Percentiles rank a stretch among this genome's conserved stretches.
These are phyloP conservation scores for Poa pratensis DNA, from an alignment of 176 grass and related monocot species.

Conservation along the genomic window DNA sequence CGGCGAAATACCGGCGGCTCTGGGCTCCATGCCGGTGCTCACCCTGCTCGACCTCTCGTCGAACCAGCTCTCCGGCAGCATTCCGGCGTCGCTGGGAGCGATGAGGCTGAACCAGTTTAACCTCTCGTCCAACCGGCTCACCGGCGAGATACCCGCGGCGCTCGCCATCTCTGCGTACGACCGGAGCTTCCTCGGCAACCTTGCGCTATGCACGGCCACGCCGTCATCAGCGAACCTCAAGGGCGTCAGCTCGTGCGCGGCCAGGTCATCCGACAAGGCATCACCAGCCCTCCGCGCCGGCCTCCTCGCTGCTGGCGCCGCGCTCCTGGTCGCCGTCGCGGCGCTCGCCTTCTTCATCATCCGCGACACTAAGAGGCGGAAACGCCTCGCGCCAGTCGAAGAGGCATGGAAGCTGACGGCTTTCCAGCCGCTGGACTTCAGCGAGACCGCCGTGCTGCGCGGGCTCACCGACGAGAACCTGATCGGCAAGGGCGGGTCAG, in stretches of 20 bases:
- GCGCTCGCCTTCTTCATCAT: conserved; percentile 41
- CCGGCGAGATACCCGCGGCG: conserved; percentile 56
- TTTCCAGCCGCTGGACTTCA: conserved; percentile 72
- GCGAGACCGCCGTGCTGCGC: conserved; percentile 51
- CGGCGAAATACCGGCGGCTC: conserved; percentile 58
- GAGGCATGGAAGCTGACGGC: conserved; percentile 76
- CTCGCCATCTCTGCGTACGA: conserved; percentile 52
- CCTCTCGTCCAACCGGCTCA: conserved; percentile 70
- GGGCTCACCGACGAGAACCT: conserved; percentile 78
- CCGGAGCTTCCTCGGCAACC: conserved; percentile 67
- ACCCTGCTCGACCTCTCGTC: conserved; percentile 76
- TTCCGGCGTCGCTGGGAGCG: conserved; percentile 50
- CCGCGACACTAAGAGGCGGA: conserved; percentile 52
- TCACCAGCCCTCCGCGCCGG: conserved; percentile 48
- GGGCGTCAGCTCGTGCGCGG: conserved; percentile 47
- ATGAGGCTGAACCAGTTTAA: conserved; percentile 64
- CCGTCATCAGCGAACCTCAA: not conserved
- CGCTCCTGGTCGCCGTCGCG: conserved; percentile 42
- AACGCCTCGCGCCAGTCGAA: conserved; percentile 35
- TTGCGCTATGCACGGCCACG: conserved; percentile 50
- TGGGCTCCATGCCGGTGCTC: conserved; percentile 68
- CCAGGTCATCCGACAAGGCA: conserved; percentile 24
- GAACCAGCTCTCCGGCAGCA: conserved; percentile 70
- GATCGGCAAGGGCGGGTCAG: conserved; percentile 74
- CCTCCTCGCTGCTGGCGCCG: conserved; percentile 50